A percentile compares a stretch with the other conserved stretches of the same genome.
These are phyloP conservation scores for Akanthomyces muscarius DNA, from an alignment of 2,329 filamentous ascomycete species.

Conservation along the genomic window DNA sequence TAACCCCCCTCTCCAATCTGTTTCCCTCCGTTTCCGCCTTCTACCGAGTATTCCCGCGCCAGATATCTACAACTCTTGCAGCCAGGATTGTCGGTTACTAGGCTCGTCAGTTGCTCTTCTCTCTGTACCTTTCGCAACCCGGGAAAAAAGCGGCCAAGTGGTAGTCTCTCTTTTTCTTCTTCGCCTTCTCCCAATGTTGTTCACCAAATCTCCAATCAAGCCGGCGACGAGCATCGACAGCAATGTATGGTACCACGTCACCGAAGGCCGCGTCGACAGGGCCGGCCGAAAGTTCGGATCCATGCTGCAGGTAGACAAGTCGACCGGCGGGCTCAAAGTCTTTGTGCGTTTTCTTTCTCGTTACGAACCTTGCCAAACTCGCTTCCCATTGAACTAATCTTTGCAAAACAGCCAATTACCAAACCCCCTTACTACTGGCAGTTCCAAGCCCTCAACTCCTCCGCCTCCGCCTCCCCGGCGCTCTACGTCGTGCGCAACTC, in stretches of 20 bases:
- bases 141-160: too few relatives aligned
- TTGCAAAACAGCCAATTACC: not conserved
- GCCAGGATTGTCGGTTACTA: too few relatives aligned
- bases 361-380: too few relatives aligned
- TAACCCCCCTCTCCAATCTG: too few relatives aligned
- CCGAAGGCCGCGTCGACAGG: slow-evolving; percentile 32
- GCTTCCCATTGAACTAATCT: too few relatives aligned
- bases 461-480: slow-evolving; percentile 10
- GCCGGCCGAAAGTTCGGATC: slow-evolving; percentile 22
- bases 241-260: slow-evolving; percentile 35
- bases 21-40: too few relatives aligned
- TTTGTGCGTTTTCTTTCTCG: not conserved
- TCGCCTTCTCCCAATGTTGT: slow-evolving; percentile 10
- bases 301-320: slow-evolving; percentile 17
- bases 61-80: too few relatives aligned
- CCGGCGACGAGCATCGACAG: slow-evolving; percentile 28
- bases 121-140: too few relatives aligned
- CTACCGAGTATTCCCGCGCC: too few relatives aligned
- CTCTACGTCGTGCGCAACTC: slow-evolving; percentile 32
- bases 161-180: too few relatives aligned
- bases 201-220: not conserved
- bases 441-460: slow-evolving; percentile 26
- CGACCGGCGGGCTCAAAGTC: not conserved
- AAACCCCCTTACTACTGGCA: slow-evolving; percentile 25
- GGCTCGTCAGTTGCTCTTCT: too few relatives aligned